Percentiles rank a stretch among this genome's conserved stretches.
These are phyloP conservation scores for Mercurialis annua DNA, from an alignment of 345 rosid genomes.

Conservation along the genomic window DNA sequence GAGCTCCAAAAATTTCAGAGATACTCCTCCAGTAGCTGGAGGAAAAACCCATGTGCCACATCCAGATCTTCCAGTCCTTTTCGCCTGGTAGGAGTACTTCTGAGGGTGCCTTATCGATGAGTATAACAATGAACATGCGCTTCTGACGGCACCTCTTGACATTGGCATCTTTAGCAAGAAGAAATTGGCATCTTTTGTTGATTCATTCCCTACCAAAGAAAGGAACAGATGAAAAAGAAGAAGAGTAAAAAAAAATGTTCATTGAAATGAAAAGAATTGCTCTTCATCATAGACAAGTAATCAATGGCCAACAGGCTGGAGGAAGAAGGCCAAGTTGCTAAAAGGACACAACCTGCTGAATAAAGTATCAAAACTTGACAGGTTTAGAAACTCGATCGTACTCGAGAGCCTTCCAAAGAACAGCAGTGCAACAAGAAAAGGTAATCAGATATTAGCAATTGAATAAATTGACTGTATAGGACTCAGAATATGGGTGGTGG, in stretches of 20 bases:
- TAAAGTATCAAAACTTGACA: conserved; percentile 91
- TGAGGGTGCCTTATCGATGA: conserved; percentile 92
- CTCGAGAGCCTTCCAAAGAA: conserved; percentile 93
- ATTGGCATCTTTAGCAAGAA: conserved; percentile 80
- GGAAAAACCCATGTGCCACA: conserved; percentile 99
- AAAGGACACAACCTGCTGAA: conserved; percentile 76
- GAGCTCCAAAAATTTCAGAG: conserved; percentile 98
- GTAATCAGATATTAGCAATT: no score
- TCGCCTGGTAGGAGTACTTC: conserved; percentile 77
- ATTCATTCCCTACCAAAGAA: conserved; percentile 78
- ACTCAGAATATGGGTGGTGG: no score
- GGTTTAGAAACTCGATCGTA: conserved; percentile 88
- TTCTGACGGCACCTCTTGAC: conserved; percentile 92
- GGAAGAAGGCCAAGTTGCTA: not conserved
- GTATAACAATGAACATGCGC: conserved; percentile 98
- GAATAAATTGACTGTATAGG: no score
- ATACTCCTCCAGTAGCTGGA: conserved; percentile 89
- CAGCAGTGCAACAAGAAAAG: conserved; percentile 77
- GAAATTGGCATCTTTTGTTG: conserved; percentile 96
- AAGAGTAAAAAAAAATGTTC: conserved; percentile 4
- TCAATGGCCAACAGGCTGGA: conserved; percentile 1
- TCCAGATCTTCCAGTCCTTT: conserved; percentile 94
- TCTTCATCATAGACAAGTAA: conserved; percentile 11
- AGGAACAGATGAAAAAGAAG: conserved; percentile 16
- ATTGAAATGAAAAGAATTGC: not conserved